Percentiles rank a stretch among this genome's conserved stretches.
Conservation (phyloP, 148 eudicot genomes). For the Cornus florida region DNA sequence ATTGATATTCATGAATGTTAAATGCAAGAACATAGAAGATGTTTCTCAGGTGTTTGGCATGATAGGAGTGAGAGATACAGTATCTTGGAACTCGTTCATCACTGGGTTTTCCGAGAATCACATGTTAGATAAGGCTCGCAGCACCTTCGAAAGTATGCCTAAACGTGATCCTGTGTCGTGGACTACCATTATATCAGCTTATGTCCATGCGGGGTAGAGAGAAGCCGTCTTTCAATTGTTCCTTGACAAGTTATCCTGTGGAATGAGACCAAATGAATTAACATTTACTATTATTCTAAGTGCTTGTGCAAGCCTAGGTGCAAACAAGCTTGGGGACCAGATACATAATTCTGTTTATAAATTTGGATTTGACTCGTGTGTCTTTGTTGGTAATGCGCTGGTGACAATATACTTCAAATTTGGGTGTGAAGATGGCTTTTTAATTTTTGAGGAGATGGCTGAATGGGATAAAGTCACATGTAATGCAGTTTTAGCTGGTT, state of each 20-base stretch:
- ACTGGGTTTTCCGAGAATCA: conserved; percentile 32
- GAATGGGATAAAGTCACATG: conserved; percentile 37
- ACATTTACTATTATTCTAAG: conserved; percentile 38
- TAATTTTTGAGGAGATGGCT: conserved; percentile 34
- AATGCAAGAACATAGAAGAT: conserved; percentile 45
- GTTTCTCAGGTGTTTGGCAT: conserved; percentile 36
- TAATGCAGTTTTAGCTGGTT: conserved; percentile 50
- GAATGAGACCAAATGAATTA: conserved; percentile 33
- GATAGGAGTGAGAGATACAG: conserved; percentile 19
- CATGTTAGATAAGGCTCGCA: conserved; percentile 34
- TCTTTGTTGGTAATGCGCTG: conserved; percentile 38
- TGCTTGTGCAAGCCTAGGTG: conserved; percentile 36
- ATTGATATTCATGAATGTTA: conserved; percentile 53
- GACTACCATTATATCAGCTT: conserved; percentile 45
- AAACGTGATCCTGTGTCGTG: conserved; percentile 30
- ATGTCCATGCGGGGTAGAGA: conserved; percentile 22
- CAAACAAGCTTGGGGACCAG: conserved; percentile 43
- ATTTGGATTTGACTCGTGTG: conserved; percentile 33
- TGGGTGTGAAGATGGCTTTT: conserved; percentile 37
- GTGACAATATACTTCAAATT: conserved; percentile 47
- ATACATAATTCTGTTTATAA: conserved; percentile 40
- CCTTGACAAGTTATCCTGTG: conserved; percentile 22
- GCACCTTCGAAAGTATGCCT: conserved; percentile 44
- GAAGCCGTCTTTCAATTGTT: conserved; percentile 38
- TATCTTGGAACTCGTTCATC: conserved; percentile 43